Evolutionary conservation across 2,329 filamentous ascomycete species (phyloP).

Genomic region (Hypoxylon sp.): DNA sequence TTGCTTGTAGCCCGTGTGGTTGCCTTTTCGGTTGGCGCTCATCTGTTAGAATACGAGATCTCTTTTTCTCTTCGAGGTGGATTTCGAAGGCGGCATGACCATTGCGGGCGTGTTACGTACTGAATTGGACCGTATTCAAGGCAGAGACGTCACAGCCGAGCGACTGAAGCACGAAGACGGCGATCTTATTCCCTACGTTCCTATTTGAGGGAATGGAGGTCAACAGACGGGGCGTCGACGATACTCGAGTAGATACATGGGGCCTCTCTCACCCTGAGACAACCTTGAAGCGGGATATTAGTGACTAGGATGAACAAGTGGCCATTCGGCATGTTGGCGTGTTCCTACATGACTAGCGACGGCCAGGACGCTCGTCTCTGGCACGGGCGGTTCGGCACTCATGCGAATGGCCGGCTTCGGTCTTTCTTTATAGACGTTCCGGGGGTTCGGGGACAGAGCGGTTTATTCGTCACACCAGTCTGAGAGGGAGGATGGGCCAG

Average conservation of each 20-base stretch:
- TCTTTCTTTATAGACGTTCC: background rate
- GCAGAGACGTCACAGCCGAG: conserved; percentile 93
- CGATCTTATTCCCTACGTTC: conserved; percentile 98
- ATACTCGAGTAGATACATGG: conserved; percentile 19
- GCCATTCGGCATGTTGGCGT: conserved; percentile 31
- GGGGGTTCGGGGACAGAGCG: background rate
- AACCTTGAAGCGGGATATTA: conserved; percentile 61
- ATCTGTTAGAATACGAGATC: conserved; percentile 9
- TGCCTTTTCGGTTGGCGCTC: conserved; percentile 65
- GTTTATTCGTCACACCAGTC: conserved; percentile 9
- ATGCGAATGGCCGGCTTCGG: conserved; percentile 39
- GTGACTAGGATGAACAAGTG: conserved; percentile 38
- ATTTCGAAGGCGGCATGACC: background rate
- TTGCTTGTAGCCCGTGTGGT: conserved; percentile 92
- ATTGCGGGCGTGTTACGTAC: conserved; percentile 58
- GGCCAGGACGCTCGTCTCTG: conserved; percentile 76
- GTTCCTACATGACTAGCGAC: conserved; percentile 86
- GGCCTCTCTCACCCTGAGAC: conserved; percentile 73
- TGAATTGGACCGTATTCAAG: conserved; percentile 97
- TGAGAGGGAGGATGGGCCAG: background rate
- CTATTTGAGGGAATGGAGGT: conserved; percentile 55
- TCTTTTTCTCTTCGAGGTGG: background rate
- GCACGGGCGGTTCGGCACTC: conserved; percentile 54
- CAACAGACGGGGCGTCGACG: conserved; percentile 35
- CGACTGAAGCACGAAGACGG: conserved; percentile 91